phyloP scores from a whole-genome alignment of 73 alveolate species.

The Paramecium octaurelia region DNA sequence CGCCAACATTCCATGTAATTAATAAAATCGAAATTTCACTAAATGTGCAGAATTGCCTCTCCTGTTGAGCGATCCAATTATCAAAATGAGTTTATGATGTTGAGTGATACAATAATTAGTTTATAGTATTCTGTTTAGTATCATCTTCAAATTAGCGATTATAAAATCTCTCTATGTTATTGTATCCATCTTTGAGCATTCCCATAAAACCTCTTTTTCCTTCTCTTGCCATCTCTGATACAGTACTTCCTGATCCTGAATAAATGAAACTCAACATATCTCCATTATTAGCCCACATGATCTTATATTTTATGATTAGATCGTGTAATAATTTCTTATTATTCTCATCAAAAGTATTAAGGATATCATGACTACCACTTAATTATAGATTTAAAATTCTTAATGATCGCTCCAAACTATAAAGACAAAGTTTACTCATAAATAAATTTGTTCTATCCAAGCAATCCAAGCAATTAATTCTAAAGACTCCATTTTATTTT shows the following conservation, averaged over 20 bases:
- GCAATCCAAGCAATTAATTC: slow-evolving; percentile 93
- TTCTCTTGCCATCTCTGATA: slow-evolving; percentile 88
- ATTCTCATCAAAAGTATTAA: slow-evolving; percentile 41
- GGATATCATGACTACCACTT: background rate
- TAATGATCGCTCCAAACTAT: background rate
- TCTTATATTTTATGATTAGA: slow-evolving; percentile 18
- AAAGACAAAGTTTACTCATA: slow-evolving; percentile 26
- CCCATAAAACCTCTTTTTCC: slow-evolving; percentile 91
- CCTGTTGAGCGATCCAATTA: background rate
- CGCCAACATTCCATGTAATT: slow-evolving; percentile 82
- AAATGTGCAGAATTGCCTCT: background rate
- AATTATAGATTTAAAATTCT: background rate
- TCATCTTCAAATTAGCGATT: slow-evolving; percentile 71
- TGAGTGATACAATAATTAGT: background rate
- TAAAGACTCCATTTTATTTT: slow-evolving; percentile 77
- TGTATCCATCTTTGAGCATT: slow-evolving; percentile 77
- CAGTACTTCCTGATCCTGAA: slow-evolving; percentile 95
- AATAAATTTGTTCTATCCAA: slow-evolving; percentile 88
- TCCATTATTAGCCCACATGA: slow-evolving; percentile 93
- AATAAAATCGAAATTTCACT: slow-evolving; percentile 50
- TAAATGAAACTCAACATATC: slow-evolving; percentile 87
- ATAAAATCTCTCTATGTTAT: slow-evolving; percentile 73
- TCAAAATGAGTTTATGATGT: background rate
- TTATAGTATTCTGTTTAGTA: slow-evolving; percentile 68
- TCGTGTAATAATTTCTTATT: slow-evolving; percentile 40